Conservation (phyloP, 2,329 filamentous ascomycete species). For the Aureobasidium vineae region DNA sequence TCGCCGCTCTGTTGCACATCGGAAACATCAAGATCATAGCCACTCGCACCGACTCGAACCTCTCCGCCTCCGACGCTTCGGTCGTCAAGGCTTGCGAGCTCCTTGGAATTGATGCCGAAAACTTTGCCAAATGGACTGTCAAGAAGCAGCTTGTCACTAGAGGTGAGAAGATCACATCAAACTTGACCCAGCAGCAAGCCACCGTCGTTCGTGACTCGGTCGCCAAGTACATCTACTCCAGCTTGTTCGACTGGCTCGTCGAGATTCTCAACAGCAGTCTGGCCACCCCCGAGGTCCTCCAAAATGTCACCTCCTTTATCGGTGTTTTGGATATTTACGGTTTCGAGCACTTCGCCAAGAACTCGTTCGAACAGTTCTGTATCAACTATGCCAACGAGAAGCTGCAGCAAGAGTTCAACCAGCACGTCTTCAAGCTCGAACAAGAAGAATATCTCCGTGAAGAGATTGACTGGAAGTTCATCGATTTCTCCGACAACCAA, state of each 20-base stretch:
- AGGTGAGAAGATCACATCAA: constrained; percentile 96
- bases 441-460: constrained; percentile 97
- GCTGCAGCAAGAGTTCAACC: constrained; percentile 98
- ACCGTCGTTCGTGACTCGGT: constrained; percentile 95
- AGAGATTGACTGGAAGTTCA: constrained; percentile 99
- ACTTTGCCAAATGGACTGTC: constrained; percentile 96
- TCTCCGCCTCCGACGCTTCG: constrained; percentile 77
- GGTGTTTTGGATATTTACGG: constrained; percentile 99
- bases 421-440: constrained; percentile 98
- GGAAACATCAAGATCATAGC: constrained; percentile 96
- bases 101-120: constrained; percentile 78
- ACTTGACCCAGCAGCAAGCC: constrained; percentile 89
- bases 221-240: constrained; percentile 98
- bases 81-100: constrained; percentile 78
- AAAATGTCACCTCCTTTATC: constrained; percentile 83
- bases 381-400: constrained; percentile 99
- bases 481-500: constrained; percentile 99
- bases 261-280: constrained; percentile 91
- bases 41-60: constrained; percentile 80
- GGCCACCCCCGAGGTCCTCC: constrained; percentile 82
- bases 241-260: constrained; percentile 98
- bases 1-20: constrained; percentile 88
- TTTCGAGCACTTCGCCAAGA: constrained; percentile 99
- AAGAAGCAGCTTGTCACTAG: constrained; percentile 98
- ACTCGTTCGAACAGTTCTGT: constrained; percentile 99